Percentiles rank a stretch among this genome's conserved stretches.
Conservation (phyloP, 2,329 filamentous ascomycete genomes). For the Trichoderma atrobrunneum region DNA sequence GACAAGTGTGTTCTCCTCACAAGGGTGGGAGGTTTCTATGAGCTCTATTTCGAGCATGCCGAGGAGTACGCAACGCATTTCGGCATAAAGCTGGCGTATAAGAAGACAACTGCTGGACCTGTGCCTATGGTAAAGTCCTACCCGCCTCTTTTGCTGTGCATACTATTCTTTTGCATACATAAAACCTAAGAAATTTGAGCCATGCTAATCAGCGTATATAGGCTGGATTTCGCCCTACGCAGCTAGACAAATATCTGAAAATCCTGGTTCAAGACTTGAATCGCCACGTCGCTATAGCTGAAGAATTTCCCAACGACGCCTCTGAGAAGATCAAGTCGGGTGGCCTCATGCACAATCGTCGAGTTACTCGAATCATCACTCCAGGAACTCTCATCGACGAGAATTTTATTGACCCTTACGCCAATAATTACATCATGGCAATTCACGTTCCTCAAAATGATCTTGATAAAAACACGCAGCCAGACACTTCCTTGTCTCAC, state of each 20-base stretch:
- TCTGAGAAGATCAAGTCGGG: constrained; percentile 70
- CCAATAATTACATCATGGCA: constrained; percentile 88
- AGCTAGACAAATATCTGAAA: constrained; percentile 90
- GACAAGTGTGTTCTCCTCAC: constrained; percentile 88
- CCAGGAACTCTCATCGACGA: constrained; percentile 96
- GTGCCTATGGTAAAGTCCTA: constrained; percentile 73
- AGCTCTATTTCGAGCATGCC: constrained; percentile 95
- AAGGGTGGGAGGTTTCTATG: constrained; percentile 92
- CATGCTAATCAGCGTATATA: constrained; percentile 33
- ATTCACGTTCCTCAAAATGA: constrained; percentile 55
- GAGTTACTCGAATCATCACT: constrained; percentile 83
- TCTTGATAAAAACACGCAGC: not conserved
- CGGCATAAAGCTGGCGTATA: constrained; percentile 80
- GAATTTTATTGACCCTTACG: constrained; percentile 91
- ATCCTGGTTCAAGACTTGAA: constrained; percentile 86
- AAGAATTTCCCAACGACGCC: constrained; percentile 79
- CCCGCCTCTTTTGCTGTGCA: constrained; percentile 22
- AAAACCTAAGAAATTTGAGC: not conserved
- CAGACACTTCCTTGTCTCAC: not conserved
- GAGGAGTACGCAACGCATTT: constrained; percentile 82
- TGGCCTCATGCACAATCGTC: constrained; percentile 79
- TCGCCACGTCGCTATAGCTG: constrained; percentile 88
- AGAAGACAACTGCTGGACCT: constrained; percentile 72
- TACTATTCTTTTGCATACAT: not conserved
- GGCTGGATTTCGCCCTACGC: constrained; percentile 91